Conservation (phyloP, 495 filamentous ascomycete genomes). For the Neurospora intermedia region DNA sequence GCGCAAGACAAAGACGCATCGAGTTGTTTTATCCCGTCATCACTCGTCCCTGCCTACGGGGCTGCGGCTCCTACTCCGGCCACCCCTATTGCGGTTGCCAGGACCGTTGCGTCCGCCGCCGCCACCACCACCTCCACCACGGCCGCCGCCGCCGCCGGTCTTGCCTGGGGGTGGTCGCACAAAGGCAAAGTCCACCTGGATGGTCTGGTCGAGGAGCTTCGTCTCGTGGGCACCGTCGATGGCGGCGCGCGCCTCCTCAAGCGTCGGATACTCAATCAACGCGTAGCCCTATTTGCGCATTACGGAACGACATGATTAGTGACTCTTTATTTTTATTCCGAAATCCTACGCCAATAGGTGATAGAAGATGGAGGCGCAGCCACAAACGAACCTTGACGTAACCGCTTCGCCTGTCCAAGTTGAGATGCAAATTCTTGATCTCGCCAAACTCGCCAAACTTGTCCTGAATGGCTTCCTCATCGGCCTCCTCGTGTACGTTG, state of each 20-base stretch:
- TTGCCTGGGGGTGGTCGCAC: slow-evolving; percentile 80
- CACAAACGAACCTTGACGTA: slow-evolving; percentile 78
- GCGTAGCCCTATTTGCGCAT: slow-evolving; percentile 64
- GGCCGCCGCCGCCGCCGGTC: slow-evolving; percentile 20
- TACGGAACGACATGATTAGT: not conserved
- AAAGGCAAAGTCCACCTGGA: slow-evolving; percentile 91
- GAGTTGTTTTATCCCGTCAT: not conserved
- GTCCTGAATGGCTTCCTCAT: slow-evolving; percentile 90
- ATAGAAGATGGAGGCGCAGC: not conserved
- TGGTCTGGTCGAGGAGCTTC: slow-evolving; percentile 86
- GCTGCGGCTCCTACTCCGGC: slow-evolving; percentile 34
- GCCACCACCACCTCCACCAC: slow-evolving; percentile 36
- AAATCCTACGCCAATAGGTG: not conserved
- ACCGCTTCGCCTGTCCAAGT: slow-evolving; percentile 87
- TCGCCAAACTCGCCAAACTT: slow-evolving; percentile 92
- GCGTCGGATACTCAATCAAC: slow-evolving; percentile 84
- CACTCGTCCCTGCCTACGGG: slow-evolving; percentile 17
- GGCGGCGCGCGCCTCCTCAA: slow-evolving; percentile 73
- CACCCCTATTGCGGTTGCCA: slow-evolving; percentile 30
- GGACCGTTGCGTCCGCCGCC: slow-evolving; percentile 24
- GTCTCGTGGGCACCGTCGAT: slow-evolving; percentile 73
- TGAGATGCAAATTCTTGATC: slow-evolving; percentile 94
- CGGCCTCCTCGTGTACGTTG: slow-evolving; percentile 95
- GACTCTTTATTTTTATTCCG: too few species aligned
- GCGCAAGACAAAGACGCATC: not conserved